phyloP scores from a whole-genome alignment of 1,284 basidiomycete genomes.

The Heterobasidion parviporum region DNA sequence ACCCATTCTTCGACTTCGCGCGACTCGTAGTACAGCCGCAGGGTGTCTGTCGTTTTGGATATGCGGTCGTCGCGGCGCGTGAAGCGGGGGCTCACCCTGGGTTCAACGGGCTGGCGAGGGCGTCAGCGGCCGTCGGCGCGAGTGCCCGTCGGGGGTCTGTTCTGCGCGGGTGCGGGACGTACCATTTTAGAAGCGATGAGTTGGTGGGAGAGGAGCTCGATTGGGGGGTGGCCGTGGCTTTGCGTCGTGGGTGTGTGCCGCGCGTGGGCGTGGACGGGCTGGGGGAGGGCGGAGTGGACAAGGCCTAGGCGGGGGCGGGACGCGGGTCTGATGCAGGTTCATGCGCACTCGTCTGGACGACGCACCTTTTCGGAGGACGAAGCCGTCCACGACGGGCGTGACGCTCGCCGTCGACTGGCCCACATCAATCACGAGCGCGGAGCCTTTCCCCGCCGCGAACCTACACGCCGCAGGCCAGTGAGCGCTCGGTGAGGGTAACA shows the following conservation, averaged over 20 bases:
- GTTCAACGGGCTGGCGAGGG: constrained; percentile 48
- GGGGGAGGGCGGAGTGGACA: constrained; percentile 63
- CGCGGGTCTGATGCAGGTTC: neutral
- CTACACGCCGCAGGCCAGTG: constrained; percentile 27
- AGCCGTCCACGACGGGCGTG: constrained; percentile 95
- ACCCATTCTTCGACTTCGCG: constrained; percentile 92
- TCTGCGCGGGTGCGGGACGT: constrained; percentile 7
- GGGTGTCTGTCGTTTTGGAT: constrained; percentile 68
- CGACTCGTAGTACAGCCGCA: constrained; percentile 77
- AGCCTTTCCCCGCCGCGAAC: constrained; percentile 94
- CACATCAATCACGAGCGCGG: constrained; percentile 91
- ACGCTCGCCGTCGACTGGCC: constrained; percentile 86
- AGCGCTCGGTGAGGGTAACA: neutral
- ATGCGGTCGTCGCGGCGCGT: constrained; percentile 69
- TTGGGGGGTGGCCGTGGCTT: constrained; percentile 39
- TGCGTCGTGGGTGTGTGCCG: constrained; percentile 50
- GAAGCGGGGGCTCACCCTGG: constrained; percentile 52
- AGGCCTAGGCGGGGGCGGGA: constrained; percentile 40
- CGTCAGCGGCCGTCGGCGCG: neutral
- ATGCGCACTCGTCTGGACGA: neutral
- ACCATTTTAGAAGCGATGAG: constrained; percentile 78
- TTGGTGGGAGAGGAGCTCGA: constrained; percentile 76
- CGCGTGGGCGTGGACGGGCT: constrained; percentile 69
- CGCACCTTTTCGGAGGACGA: constrained; percentile 89
- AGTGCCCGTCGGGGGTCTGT: neutral